phyloP scores from a whole-genome alignment of 768 basidiomycete genomes.

The Leccinum variicolor region DNA sequence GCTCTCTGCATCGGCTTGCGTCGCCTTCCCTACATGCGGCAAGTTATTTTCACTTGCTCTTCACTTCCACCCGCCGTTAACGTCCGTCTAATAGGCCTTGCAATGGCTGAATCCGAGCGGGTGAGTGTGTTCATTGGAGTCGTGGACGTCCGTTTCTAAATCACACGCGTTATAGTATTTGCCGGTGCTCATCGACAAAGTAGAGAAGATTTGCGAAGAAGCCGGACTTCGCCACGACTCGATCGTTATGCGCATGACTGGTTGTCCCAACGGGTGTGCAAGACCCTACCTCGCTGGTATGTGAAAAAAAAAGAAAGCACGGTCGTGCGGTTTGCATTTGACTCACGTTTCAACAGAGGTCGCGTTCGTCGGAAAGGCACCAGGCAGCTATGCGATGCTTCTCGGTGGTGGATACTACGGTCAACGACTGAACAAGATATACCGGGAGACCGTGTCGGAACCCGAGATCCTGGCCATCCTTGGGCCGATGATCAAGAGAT shows the following conservation, averaged over 20 bases:
- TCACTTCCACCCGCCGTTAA: not conserved
- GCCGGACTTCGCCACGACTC: conserved; percentile 90
- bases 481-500: conserved; percentile 89
- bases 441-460: conserved; percentile 86
- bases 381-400: conserved; percentile 89
- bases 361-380: conserved; percentile 96
- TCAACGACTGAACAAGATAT: conserved; percentile 94
- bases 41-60: conserved; percentile 9
- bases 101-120: conserved; percentile 77
- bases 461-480: conserved; percentile 90
- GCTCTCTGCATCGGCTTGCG: conserved; percentile 91
- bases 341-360: conserved; percentile 54
- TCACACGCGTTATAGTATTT: conserved; percentile 63
- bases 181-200: conserved; percentile 88
- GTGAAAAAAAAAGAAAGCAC: conserved; percentile 16
- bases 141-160: conserved; percentile 30
- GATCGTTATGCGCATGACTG: conserved; percentile 99
- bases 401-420: conserved; percentile 96
- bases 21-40: conserved; percentile 95
- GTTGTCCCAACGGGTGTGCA: conserved; percentile 92
- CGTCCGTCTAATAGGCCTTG: conserved; percentile 43
- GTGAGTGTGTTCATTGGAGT: conserved; percentile 32
- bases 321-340: not conserved
- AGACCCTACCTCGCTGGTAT: conserved; percentile 86
- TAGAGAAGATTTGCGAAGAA: conserved; percentile 93